phyloP scores from a whole-genome alignment of 139 green algal genomes.

The Chlamydomonas eustigma region DNA sequence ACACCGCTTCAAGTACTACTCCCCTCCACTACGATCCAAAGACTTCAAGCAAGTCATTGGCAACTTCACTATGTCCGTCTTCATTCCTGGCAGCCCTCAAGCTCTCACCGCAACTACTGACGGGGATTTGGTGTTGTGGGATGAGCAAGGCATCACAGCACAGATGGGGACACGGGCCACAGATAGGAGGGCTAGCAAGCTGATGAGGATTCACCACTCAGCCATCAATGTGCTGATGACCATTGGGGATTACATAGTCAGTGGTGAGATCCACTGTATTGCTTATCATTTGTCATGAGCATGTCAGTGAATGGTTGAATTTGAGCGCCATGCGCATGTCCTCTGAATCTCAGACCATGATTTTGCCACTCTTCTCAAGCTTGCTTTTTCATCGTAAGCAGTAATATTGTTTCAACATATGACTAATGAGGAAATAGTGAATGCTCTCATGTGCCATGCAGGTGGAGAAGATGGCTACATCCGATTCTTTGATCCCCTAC shows the following conservation, averaged over 20 bases:
- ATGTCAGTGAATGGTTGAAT: too few species aligned
- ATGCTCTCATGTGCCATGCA: too few species aligned
- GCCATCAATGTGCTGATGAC: constrained; percentile 52
- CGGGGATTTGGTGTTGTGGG: constrained; percentile 76
- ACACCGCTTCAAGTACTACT: constrained; percentile 56
- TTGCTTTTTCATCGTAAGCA: too few species aligned
- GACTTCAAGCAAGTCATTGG: constrained; percentile 71
- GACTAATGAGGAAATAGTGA: too few species aligned
- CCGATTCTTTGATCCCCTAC: constrained; percentile 70
- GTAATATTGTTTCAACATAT: too few species aligned
- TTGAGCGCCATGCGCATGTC: too few species aligned
- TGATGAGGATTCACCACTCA: constrained; percentile 64
- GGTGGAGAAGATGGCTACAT: constrained; percentile 62
- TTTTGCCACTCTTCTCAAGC: too few species aligned
- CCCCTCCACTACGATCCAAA: constrained; percentile 44
- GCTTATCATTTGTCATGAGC: too few species aligned
- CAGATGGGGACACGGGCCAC: constrained; percentile 50
- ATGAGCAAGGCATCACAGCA: constrained; percentile 53
- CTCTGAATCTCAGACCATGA: too few species aligned
- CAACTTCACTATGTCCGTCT: constrained; percentile 56
- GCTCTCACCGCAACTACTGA: constrained; percentile 54
- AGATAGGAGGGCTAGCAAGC: constrained; percentile 62
- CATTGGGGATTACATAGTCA: constrained; percentile 61
- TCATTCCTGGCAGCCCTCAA: constrained; percentile 55
- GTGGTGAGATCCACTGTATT: constrained; percentile 2